Evolutionary conservation across 306 rosid genomes (phyloP).

Genomic region (Trifolium subterraneum): DNA sequence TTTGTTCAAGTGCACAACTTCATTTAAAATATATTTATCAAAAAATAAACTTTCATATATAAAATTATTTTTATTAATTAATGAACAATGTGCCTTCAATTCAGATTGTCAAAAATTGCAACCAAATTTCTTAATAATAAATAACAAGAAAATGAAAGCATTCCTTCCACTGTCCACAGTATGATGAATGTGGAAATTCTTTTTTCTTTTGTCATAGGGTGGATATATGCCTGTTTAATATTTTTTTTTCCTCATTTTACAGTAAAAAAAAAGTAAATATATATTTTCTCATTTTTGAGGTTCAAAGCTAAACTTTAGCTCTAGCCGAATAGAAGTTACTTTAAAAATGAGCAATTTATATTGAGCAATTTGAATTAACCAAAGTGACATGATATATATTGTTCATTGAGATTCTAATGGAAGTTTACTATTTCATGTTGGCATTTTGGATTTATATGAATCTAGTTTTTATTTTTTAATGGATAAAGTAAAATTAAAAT

Average conservation of each 20-base stretch:
- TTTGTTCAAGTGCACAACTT: background rate
- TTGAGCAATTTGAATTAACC: too few relatives aligned
- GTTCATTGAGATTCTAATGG: too few relatives aligned
- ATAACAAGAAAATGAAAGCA: conserved; percentile 4
- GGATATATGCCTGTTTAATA: background rate
- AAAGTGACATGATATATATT: too few relatives aligned
- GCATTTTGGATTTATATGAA: background rate
- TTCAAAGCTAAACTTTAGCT: background rate
- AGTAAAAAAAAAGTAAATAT: too few relatives aligned
- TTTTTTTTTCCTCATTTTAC: background rate
- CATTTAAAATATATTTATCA: background rate
- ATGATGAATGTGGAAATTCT: conserved; percentile 22
- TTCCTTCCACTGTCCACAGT: background rate
- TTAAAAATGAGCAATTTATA: background rate
- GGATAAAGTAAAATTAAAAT: too few relatives aligned
- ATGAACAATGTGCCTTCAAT: background rate
- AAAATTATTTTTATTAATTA: background rate
- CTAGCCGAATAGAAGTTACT: background rate
- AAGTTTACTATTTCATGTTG: background rate
- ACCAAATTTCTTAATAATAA: conserved; percentile 5
- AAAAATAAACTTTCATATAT: background rate
- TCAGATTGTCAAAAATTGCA: conserved; percentile 4
- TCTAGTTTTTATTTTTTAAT: too few relatives aligned
- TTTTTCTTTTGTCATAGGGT: conserved; percentile 4
- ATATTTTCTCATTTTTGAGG: background rate